These are phyloP conservation scores for Podaxis rugospora DNA, from an alignment of 768 basidiomycete genomes.

Conservation along the genomic window DNA sequence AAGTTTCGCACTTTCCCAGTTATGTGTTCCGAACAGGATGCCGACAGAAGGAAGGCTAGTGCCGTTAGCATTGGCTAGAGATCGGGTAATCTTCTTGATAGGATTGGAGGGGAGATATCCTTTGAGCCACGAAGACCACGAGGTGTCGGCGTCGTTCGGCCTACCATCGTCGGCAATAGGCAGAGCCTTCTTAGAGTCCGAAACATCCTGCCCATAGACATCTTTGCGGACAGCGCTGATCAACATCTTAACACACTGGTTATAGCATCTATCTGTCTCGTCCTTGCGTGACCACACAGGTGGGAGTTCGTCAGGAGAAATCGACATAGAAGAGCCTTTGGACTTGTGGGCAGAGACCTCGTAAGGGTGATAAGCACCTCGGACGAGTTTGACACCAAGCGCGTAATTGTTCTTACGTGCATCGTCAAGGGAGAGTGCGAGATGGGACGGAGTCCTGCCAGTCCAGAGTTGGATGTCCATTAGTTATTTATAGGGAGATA, in stretches of 20 bases:
- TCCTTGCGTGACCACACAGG: conserved; percentile 69
- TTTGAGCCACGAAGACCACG: conserved; percentile 7
- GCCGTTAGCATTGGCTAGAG: neutral
- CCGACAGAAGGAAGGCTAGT: conserved; percentile 34
- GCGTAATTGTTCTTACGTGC: conserved; percentile 65
- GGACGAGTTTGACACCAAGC: conserved; percentile 87
- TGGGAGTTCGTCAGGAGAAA: conserved; percentile 52
- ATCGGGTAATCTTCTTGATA: neutral
- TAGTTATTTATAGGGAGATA: conserved; percentile 1
- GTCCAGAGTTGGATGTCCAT: neutral
- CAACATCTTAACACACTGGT: conserved; percentile 56
- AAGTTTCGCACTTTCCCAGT: conserved; percentile 60
- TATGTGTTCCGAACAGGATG: conserved; percentile 86
- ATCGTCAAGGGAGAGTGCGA: conserved; percentile 59
- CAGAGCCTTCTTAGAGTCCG: neutral
- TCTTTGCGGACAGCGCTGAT: conserved; percentile 53
- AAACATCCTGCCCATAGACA: conserved; percentile 21
- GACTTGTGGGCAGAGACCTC: conserved; percentile 53
- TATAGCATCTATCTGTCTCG: conserved; percentile 73
- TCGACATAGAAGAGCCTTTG: conserved; percentile 31
- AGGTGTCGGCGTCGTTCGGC: conserved; percentile 5
- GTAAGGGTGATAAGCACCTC: conserved; percentile 86
- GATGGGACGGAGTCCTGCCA: conserved; percentile 64
- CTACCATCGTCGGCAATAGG: neutral
- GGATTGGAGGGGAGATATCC: conserved; percentile 2